A percentile compares a stretch with the other conserved stretches of the same genome.
These are phyloP conservation scores for Hysterium pulicare DNA, from an alignment of 2,329 filamentous ascomycete species.

Conservation along the genomic window DNA sequence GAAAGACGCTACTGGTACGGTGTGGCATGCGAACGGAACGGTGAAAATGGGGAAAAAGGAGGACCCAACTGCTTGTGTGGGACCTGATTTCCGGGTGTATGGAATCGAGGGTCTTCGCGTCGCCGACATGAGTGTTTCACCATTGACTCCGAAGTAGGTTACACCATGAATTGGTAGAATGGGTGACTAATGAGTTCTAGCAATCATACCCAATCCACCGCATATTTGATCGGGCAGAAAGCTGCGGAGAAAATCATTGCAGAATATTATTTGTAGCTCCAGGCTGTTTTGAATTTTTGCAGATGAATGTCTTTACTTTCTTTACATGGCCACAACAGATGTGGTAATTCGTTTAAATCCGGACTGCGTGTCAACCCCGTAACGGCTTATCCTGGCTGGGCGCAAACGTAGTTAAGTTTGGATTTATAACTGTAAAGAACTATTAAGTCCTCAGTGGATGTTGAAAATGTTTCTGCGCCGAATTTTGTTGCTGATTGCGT, in stretches of 20 bases:
- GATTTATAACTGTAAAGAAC: too few species aligned
- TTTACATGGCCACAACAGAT: too few species aligned
- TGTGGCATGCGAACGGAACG: conserved; percentile 38
- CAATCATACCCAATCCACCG: conserved; percentile 34
- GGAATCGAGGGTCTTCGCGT: conserved; percentile 38
- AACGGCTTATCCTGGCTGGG: too few species aligned
- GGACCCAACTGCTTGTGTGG: conserved; percentile 35
- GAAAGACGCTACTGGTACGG: conserved; percentile 24
- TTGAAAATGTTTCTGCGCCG: too few species aligned
- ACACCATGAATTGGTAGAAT: conserved; percentile 51
- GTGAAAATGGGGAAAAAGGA: conserved; percentile 36
- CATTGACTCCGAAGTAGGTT: conserved; percentile 47
- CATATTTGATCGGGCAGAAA: conserved; percentile 33
- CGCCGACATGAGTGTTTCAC: conserved; percentile 36
- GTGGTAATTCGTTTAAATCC: too few species aligned
- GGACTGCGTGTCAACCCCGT: too few species aligned
- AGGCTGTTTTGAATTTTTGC: too few species aligned
- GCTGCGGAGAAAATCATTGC: conserved; percentile 30
- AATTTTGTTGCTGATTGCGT: too few species aligned
- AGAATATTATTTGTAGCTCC: conserved; percentile 22
- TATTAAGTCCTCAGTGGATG: too few species aligned
- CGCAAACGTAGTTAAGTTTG: too few species aligned
- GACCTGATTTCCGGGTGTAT: conserved; percentile 34
- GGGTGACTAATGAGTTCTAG: conserved; percentile 9
- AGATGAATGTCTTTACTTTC: too few species aligned